phyloP scores from a whole-genome alignment of 2,329 filamentous ascomycete genomes.

The Calonectria naviculata region DNA sequence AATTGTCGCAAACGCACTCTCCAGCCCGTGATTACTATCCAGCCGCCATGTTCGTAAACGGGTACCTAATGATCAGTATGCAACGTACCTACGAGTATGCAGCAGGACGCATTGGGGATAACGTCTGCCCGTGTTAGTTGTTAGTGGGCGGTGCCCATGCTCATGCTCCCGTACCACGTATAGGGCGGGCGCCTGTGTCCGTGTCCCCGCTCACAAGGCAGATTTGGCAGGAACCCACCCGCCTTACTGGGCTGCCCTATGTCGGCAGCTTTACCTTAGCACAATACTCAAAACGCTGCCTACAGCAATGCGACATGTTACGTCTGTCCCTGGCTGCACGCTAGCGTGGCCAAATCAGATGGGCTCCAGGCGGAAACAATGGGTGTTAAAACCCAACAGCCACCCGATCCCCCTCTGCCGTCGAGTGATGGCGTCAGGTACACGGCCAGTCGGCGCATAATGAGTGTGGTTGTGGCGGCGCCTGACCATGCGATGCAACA shows the following conservation, averaged over 20 bases:
- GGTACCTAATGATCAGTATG: background rate
- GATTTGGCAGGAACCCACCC: conserved; percentile 20
- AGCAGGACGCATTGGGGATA: background rate
- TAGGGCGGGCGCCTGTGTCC: background rate
- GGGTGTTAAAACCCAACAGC: background rate
- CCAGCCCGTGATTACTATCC: background rate
- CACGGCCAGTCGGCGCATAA: background rate
- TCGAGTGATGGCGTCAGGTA: conserved; percentile 3
- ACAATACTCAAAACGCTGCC: background rate
- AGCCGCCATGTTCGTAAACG: background rate
- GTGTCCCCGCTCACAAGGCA: conserved; percentile 22
- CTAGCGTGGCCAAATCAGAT: background rate
- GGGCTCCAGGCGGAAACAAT: background rate
- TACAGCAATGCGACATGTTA: background rate
- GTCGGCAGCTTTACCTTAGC: background rate
- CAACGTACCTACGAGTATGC: too few species aligned
- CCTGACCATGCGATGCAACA: background rate
- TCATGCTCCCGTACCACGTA: background rate
- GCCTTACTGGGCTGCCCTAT: background rate
- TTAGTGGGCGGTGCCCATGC: background rate
- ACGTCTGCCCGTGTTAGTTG: background rate
- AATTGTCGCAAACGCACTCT: background rate
- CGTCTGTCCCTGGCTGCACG: background rate
- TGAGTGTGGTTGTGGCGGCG: background rate
- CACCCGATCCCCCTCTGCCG: background rate